Conservation (phyloP, 495 filamentous ascomycete genomes). For the Aspergillus steynii region DNA sequence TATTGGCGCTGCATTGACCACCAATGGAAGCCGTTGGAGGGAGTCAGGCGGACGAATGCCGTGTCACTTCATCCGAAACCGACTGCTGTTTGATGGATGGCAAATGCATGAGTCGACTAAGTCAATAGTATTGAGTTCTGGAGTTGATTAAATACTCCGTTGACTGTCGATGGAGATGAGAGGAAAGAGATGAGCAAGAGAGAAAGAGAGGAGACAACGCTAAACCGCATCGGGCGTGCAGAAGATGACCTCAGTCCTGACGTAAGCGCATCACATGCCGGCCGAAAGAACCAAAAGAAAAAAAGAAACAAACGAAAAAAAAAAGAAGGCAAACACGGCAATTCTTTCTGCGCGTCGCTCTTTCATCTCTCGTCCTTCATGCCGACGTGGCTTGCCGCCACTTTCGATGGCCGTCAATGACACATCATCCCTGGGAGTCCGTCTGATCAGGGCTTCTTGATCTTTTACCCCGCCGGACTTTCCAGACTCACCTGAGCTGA, state of each 20-base stretch:
- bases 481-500: not conserved
- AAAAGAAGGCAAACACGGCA: slow-evolving; percentile 1
- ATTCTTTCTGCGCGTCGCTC: not conserved
- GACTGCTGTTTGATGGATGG: not conserved
- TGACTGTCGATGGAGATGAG: too few relatives aligned
- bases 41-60: not conserved
- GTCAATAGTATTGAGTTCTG: too few relatives aligned
- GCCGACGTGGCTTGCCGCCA: not conserved
- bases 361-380: not conserved
- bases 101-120: not conserved
- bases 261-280: not conserved
- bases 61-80: not conserved
- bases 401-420: not conserved
- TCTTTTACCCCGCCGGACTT: not conserved
- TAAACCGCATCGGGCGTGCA: not conserved
- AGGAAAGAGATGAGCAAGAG: not conserved
- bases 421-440: not conserved
- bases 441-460: not conserved
- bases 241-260: not conserved
- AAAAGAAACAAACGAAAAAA: slow-evolving; percentile 9
- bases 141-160: too few relatives aligned
- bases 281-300: not conserved
- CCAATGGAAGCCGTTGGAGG: not conserved
- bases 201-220: not conserved
- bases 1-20: not conserved